Percentiles rank a stretch among this genome's conserved stretches.
Evolutionary conservation across 257 asterid genomes (phyloP).

Genomic region (Scutellaria minor): DNA sequence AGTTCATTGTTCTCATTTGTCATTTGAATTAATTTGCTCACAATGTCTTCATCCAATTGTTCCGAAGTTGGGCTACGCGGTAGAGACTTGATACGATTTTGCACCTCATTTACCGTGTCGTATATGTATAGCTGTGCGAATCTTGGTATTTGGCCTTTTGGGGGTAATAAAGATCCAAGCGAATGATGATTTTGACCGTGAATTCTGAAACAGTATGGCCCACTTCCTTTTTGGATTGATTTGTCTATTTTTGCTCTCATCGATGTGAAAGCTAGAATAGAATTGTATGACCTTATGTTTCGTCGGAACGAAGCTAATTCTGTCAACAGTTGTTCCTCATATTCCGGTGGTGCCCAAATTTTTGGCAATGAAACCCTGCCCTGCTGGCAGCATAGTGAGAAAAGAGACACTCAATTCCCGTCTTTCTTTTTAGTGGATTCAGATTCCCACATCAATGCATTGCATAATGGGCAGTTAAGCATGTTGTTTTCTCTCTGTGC

Average conservation of each 20-base stretch:
- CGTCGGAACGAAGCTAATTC: neutral
- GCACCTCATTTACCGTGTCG: neutral
- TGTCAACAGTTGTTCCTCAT: neutral
- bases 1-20: neutral
- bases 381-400: neutral
- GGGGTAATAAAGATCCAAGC: neutral
- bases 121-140: neutral
- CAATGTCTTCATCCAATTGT: neutral
- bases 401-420: neutral
- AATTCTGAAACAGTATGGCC: neutral
- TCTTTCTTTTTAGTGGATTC: neutral
- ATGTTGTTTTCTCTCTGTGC: neutral
- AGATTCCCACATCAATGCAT: slow-evolving; percentile 5
- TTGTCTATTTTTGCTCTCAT: neutral
- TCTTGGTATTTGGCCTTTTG: neutral
- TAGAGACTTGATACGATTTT: neutral
- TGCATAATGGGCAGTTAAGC: neutral
- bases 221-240: neutral
- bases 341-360: neutral
- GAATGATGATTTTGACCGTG: neutral
- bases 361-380: neutral
- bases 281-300: neutral
- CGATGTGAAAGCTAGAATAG: neutral
- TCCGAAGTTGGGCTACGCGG: neutral
- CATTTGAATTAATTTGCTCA: neutral